Percentiles rank a stretch among this genome's conserved stretches.
phyloP scores from a whole-genome alignment of 768 basidiomycete species.

The Infundibulicybe gibba region DNA sequence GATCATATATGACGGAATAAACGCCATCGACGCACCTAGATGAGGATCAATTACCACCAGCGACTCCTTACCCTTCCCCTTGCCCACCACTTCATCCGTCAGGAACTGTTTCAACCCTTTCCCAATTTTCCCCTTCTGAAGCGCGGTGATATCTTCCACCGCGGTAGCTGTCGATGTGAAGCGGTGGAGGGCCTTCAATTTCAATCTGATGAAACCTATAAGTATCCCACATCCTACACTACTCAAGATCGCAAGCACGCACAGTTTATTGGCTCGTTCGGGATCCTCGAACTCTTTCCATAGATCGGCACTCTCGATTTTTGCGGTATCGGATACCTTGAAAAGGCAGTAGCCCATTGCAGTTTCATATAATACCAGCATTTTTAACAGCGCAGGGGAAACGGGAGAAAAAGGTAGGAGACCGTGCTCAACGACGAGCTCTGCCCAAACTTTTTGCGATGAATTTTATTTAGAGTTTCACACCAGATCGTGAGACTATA shows the following conservation, averaged over 20 bases:
- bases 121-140: slow-evolving; percentile 90
- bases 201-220: slow-evolving; percentile 54
- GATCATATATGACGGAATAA: background rate
- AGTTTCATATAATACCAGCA: slow-evolving; percentile 97
- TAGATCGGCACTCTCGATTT: slow-evolving; percentile 80
- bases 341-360: slow-evolving; percentile 97
- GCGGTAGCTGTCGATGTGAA: slow-evolving; percentile 96
- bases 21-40: slow-evolving; percentile 59
- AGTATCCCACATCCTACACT: background rate
- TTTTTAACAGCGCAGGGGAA: slow-evolving; percentile 30
- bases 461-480: slow-evolving; percentile 16
- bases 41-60: slow-evolving; percentile 86
- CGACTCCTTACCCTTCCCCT: slow-evolving; percentile 86
- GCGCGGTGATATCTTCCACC: slow-evolving; percentile 92
- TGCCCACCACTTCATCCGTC: slow-evolving; percentile 79
- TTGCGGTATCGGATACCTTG: slow-evolving; percentile 88
- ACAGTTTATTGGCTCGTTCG: slow-evolving; percentile 91
- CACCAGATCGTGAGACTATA: slow-evolving; percentile 23
- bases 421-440: slow-evolving; percentile 10
- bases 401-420: slow-evolving; percentile 4
- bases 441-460: slow-evolving; percentile 20
- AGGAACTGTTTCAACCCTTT: slow-evolving; percentile 94
- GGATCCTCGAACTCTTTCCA: slow-evolving; percentile 93
- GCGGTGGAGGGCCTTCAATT: slow-evolving; percentile 92
- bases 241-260: slow-evolving; percentile 25